Evolutionary conservation across 768 basidiomycete species (phyloP), one percentile per base, ranked within the genome.

Genomic region (Leccinum barrowsii): DNA sequence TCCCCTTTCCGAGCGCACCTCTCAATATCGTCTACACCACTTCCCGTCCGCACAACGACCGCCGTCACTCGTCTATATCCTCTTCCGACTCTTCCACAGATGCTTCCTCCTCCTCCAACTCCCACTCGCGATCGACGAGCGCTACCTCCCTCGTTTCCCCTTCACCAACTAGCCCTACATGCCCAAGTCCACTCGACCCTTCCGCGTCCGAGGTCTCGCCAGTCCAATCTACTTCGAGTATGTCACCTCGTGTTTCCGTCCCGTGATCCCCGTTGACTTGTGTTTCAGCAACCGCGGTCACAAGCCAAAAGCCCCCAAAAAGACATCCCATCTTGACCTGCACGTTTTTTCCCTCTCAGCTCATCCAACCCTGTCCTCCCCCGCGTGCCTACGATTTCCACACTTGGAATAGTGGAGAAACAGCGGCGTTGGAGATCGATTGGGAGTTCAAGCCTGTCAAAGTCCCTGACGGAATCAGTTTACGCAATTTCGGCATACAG

Each of bases 401-500:
- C 56, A 32, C 49, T 50, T 65, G 67, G 68, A 60, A 51, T 15
- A 56, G 58, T 40, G 61, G 67, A 22, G 61, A 61, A 28, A 55
- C 61, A 2, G 32, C 50, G 28, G 55, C 57, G 32, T 53, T 67
- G 21, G 68, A 65, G 47, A 66, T 66, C 19, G 74, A 77, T 51
- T 85, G 85, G 76, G 84, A 87, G 64, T 92, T 93, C 62, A 79
- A 85, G 37, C 85, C 87, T 44, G 80, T 82, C 13, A 78, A 78
- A 55, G 87, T 93, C 56, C 91, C 91, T 10, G 87, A 90, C 63
- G 91, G 91, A 17, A 91, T 92, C 58, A 88, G 85, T 59, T 74
- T 92, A 66, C 79, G 94, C 63, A 93, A 95, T 76, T 94, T 95
- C 70, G 90, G 90, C 28, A 89, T 93, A 59, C 94, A 95, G 72